Evolutionary conservation across 1,284 basidiomycete species (phyloP), one percentile per base, ranked within the genome.

Genomic region (Ceratobasidium sp.): DNA sequence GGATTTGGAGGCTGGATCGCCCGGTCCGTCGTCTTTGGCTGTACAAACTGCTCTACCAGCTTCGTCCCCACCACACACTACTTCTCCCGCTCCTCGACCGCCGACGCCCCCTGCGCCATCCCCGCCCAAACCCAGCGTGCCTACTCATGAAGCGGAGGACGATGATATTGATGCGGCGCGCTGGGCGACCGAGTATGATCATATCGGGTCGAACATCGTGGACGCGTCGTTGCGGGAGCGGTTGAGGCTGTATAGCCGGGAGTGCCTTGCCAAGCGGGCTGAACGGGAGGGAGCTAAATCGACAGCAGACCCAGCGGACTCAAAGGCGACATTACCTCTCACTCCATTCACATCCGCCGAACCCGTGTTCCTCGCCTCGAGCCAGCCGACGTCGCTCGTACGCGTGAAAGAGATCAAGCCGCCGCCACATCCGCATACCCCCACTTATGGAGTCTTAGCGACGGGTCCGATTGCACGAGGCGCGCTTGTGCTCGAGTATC

Each of bases 381-480:
- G 71, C 24, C 59, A 63, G 31, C 71, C 57, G 24, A 73, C 57
- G 3, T 63, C 71, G 14, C 57, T 62, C 48, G 59, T 73, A 22
- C 71, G 59, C 36, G 71, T 73, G 47, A 73, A 73, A 36, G 71
- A 73, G 27, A 73, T 73, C 57, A 73, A 73, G 24, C 71, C 71
- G 1, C 71, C 71, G 31, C 71, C 59, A 62, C 53, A 73, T 19
- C 59, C 62, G 22, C 71, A 73, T 14, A 33, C 48, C 0, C 59
- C 59, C 0, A 73, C 71, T 1, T 82, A 85, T 66, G 84, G 83
- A 9, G 79, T 84, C 17, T 84, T 84, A 74, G 81, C 84, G 7
- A 79, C 82, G 8, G 65, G 76, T 1, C 74, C 80, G 5, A 84
- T 85, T 54, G 64, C 82, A 2, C 76, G 82, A 0, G 84, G 84